A percentile compares a stretch with the other conserved stretches of the same genome.
These are phyloP conservation scores for Colletotrichum truncatum DNA, from an alignment of 2,329 filamentous ascomycete genomes.

Conservation along the genomic window DNA sequence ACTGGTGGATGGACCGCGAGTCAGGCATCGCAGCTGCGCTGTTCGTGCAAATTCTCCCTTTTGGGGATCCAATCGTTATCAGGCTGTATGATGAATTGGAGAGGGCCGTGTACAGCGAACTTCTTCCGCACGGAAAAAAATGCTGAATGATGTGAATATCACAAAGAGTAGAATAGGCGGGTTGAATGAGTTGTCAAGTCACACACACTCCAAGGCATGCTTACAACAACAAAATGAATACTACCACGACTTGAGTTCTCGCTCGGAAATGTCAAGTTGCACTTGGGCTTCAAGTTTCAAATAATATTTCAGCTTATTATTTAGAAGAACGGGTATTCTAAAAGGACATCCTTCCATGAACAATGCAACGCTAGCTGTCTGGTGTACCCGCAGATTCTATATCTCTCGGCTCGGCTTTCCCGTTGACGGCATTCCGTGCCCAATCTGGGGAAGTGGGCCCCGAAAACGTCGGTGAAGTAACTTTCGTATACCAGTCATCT, in stretches of 20 bases:
- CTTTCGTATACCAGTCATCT: background rate
- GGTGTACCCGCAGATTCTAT: background rate
- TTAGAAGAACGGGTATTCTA: background rate
- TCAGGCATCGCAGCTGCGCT: slow-evolving; percentile 51
- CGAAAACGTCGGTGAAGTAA: background rate
- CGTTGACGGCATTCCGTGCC: background rate
- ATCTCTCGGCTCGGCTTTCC: background rate
- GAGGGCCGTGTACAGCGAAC: slow-evolving; percentile 45
- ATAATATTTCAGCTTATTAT: no score
- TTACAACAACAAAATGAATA: no score
- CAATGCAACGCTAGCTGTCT: background rate
- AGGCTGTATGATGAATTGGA: slow-evolving; percentile 51
- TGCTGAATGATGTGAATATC: no score
- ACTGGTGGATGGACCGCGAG: slow-evolving; percentile 51
- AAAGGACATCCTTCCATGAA: background rate
- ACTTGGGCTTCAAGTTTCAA: background rate
- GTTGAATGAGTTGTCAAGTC: no score
- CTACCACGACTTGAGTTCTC: no score
- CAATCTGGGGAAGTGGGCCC: background rate
- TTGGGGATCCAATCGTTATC: slow-evolving; percentile 45
- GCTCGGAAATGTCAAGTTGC: no score
- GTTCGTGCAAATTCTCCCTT: slow-evolving; percentile 48
- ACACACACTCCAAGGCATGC: no score
- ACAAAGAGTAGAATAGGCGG: no score
- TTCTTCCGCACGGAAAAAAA: slow-evolving; percentile 10